phyloP scores from a whole-genome alignment of 768 basidiomycete species.

The Steccherinum ochraceum region DNA sequence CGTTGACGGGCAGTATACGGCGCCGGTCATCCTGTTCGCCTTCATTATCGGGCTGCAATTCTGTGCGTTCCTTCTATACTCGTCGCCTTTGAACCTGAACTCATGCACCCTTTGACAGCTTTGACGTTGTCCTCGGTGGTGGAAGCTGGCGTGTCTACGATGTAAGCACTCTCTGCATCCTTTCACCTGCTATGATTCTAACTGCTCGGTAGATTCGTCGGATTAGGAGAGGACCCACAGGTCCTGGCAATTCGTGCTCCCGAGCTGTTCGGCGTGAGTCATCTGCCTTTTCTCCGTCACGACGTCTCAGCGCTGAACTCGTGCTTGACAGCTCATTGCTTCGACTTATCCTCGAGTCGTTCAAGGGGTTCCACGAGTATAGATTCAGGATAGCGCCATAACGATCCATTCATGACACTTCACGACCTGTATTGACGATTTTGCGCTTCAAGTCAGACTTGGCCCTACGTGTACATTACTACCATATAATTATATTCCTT shows the following conservation, averaged over 20 bases:
- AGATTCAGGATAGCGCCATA: too few species aligned
- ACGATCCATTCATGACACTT: too few species aligned
- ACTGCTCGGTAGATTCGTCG: conserved; percentile 57
- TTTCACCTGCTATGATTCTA: background rate
- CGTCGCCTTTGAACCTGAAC: background rate
- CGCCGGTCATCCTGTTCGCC: conserved; percentile 69
- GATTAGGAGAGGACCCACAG: conserved; percentile 78
- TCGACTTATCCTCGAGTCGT: conserved; percentile 65
- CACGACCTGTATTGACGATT: too few species aligned
- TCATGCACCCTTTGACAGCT: conserved; percentile 29
- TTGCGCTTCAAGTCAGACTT: too few species aligned
- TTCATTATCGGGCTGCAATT: conserved; percentile 75
- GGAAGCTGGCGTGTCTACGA: conserved; percentile 84
- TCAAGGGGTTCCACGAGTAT: conserved; percentile 42
- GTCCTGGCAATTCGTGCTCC: conserved; percentile 70
- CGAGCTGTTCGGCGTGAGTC: conserved; percentile 54
- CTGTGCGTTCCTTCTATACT: conserved; percentile 32
- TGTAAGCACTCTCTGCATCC: conserved; percentile 38
- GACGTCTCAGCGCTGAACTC: background rate
- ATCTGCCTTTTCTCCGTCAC: background rate
- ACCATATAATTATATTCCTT: too few species aligned
- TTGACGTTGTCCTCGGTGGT: conserved; percentile 67
- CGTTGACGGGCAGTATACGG: conserved; percentile 65
- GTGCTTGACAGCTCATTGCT: conserved; percentile 49
- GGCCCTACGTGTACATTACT: too few species aligned